A percentile compares a stretch with the other conserved stretches of the same genome.
Conservation (phyloP, 2,329 filamentous ascomycete species). For the Didymellaceae sp. region DNA sequence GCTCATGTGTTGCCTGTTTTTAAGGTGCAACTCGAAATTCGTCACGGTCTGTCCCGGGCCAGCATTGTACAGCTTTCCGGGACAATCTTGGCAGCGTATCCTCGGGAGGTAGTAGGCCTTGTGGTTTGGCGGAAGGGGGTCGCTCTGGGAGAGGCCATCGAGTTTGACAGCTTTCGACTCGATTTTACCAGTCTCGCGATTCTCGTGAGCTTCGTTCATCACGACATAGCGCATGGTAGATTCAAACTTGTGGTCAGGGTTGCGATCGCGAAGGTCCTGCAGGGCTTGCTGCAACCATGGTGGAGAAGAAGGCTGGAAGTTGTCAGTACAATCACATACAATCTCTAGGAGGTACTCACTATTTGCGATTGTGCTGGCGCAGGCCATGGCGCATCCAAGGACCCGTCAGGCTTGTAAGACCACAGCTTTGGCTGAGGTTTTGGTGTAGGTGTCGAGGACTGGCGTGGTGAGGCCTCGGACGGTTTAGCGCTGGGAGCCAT, state of each 20-base stretch:
- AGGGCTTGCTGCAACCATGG: slow-evolving; percentile 81
- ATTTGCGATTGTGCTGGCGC: slow-evolving; percentile 64
- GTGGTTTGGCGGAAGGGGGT: slow-evolving; percentile 66
- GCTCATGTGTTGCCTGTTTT: slow-evolving; percentile 73
- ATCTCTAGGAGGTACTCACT: slow-evolving; percentile 58
- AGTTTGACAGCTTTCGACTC: slow-evolving; percentile 59
- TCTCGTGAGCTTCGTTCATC: slow-evolving; percentile 64
- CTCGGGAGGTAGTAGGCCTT: slow-evolving; percentile 86
- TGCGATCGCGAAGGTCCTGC: slow-evolving; percentile 70
- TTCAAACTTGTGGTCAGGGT: slow-evolving; percentile 85
- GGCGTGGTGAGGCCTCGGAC: slow-evolving; percentile 39
- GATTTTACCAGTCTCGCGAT: slow-evolving; percentile 63
- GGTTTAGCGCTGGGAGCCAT: slow-evolving; percentile 46
- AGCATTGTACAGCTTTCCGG: slow-evolving; percentile 91
- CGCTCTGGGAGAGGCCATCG: slow-evolving; percentile 53
- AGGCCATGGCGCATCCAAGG: slow-evolving; percentile 69
- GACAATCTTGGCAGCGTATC: slow-evolving; percentile 91
- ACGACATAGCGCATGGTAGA: slow-evolving; percentile 89
- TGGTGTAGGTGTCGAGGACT: slow-evolving; percentile 48
- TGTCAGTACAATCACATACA: slow-evolving; percentile 22
- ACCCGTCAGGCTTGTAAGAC: slow-evolving; percentile 57
- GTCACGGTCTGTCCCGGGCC: slow-evolving; percentile 83
- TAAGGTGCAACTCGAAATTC: slow-evolving; percentile 92
- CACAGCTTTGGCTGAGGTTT: slow-evolving; percentile 40
- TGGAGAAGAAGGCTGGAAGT: slow-evolving; percentile 76